These are phyloP conservation scores for Xylaria acuta DNA, from an alignment of 495 filamentous ascomycete genomes.

Conservation along the genomic window DNA sequence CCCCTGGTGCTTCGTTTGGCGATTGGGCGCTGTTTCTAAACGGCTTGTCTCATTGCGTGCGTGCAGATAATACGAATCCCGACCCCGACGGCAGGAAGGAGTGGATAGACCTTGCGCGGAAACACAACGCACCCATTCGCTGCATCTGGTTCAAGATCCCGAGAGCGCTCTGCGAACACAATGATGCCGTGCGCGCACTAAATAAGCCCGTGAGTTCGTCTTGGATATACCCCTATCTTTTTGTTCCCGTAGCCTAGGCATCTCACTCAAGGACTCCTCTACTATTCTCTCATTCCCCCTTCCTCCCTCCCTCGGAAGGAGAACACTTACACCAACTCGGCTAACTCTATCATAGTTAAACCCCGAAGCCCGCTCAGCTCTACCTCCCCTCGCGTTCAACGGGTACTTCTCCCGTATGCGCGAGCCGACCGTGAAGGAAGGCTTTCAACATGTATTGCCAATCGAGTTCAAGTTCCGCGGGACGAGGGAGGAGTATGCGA, in stretches of 20 bases:
- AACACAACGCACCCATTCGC: constrained; percentile 75
- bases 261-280: constrained; percentile 17
- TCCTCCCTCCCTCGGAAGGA: background rate
- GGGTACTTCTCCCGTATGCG: constrained; percentile 72
- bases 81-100: constrained; percentile 73
- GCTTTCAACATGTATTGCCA: constrained; percentile 79
- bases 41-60: background rate
- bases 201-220: constrained; percentile 57
- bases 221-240: constrained; percentile 21
- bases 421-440: constrained; percentile 75
- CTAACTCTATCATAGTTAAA: constrained; percentile 64
- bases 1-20: background rate
- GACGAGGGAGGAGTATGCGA: constrained; percentile 59
- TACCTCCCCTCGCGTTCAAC: constrained; percentile 82
- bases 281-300: too few species aligned
- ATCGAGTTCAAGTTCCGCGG: constrained; percentile 66
- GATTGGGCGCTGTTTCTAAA: background rate
- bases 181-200: constrained; percentile 81
- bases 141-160: constrained; percentile 84
- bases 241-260: background rate
- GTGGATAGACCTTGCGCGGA: constrained; percentile 77
- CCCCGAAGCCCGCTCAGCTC: constrained; percentile 74
- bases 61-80: constrained; percentile 93
- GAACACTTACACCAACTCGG: constrained; percentile 19
- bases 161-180: constrained; percentile 80